phyloP scores from a whole-genome alignment of 768 basidiomycete genomes.

The Symmetrospora coprosmae region DNA sequence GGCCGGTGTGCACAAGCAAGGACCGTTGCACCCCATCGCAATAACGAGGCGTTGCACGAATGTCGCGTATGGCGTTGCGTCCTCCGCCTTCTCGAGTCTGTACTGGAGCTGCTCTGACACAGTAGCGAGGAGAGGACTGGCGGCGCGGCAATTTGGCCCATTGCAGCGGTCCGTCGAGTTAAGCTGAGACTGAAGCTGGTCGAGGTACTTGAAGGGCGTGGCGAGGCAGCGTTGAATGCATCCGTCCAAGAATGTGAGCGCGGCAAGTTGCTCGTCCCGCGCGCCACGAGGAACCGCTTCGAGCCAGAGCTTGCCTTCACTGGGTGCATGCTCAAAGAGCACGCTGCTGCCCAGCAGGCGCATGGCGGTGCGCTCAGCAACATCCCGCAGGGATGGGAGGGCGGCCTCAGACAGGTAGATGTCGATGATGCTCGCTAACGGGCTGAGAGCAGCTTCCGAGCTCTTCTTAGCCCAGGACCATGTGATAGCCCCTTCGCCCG shows the following conservation, averaged over 20 bases:
- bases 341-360: conserved; percentile 56
- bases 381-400: conserved; percentile 44
- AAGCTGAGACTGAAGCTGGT: conserved; percentile 44
- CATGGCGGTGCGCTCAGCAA: conserved; percentile 47
- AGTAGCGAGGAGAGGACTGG: conserved; percentile 60
- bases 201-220: conserved; percentile 73
- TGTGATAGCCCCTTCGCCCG: conserved; percentile 21
- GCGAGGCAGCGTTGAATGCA: conserved; percentile 67
- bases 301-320: conserved; percentile 65
- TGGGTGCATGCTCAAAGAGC: conserved; percentile 63
- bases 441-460: conserved; percentile 36
- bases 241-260: conserved; percentile 59
- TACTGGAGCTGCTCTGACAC: conserved; percentile 62
- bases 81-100: conserved; percentile 40
- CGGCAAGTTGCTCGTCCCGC: conserved; percentile 45
- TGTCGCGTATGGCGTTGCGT: background rate
- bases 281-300: conserved; percentile 45
- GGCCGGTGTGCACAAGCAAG: background rate
- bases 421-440: conserved; percentile 55
- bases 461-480: background rate
- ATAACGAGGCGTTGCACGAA: background rate
- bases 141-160: conserved; percentile 26
- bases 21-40: background rate
- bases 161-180: background rate
- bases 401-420: conserved; percentile 46